phyloP scores from a whole-genome alignment of 2,329 filamentous ascomycete genomes.

The Aspergillus sp. region DNA sequence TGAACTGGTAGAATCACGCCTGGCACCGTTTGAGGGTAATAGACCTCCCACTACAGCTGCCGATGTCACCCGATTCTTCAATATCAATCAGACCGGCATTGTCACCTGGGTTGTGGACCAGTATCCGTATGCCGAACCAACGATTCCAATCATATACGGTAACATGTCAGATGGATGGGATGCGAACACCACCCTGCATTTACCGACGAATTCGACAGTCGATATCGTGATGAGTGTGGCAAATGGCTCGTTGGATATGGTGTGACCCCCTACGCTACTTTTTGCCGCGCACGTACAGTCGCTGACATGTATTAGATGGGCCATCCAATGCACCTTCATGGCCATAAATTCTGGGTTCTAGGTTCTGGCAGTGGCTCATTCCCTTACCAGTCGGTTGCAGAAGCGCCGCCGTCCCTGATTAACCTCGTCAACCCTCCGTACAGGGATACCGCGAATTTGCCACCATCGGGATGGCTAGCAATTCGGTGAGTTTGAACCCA shows the following conservation, averaged over 20 bases:
- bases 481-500: neutral
- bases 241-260: neutral
- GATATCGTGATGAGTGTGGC: neutral
- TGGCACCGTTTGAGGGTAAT: too few species aligned
- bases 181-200: neutral
- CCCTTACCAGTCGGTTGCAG: neutral
- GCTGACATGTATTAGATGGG: slow-evolving; percentile 2
- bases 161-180: neutral
- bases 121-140: neutral
- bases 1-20: too few species aligned
- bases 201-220: neutral
- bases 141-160: neutral
- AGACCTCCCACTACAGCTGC: too few species aligned
- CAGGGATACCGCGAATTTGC: neutral
- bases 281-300: too few species aligned
- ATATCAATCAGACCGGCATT: neutral
- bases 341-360: neutral
- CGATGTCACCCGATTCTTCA: too few species aligned
- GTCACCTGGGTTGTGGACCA: neutral
- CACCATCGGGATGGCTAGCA: neutral
- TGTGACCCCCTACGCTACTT: too few species aligned
- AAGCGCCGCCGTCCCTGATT: neutral
- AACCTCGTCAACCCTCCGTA: neutral
- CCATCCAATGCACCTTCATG: neutral
- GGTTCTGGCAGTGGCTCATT: neutral